phyloP scores from a whole-genome alignment of 2,329 filamentous ascomycete species.

The Biscogniauxia mediterranea region DNA sequence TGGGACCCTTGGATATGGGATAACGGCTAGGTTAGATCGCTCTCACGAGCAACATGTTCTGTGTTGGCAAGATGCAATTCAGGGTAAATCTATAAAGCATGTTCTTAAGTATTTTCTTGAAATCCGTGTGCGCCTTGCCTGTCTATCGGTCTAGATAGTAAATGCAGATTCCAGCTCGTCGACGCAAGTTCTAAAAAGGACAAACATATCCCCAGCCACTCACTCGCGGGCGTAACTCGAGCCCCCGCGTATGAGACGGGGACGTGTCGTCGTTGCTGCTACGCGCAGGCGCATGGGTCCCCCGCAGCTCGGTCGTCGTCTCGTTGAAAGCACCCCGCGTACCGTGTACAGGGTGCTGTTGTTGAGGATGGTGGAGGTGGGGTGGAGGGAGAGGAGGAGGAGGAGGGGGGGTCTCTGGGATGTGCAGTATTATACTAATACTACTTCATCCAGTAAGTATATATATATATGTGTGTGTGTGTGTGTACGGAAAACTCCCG shows the following conservation, averaged over 20 bases:
- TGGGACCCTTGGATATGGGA: slow-evolving; percentile 53
- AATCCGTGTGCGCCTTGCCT: neutral
- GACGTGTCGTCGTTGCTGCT: no score
- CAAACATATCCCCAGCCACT: no score
- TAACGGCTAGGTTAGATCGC: neutral
- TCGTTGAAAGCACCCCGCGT: slow-evolving; percentile 61
- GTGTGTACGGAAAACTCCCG: no score
- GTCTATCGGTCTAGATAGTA: neutral
- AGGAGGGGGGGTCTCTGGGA: neutral
- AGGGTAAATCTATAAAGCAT: neutral
- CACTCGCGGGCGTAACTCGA: no score
- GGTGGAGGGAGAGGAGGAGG: neutral
- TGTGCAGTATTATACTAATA: no score
- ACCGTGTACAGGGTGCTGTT: slow-evolving; percentile 40
- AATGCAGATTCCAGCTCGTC: neutral
- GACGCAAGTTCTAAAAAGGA: no score
- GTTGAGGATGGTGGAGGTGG: slow-evolving; percentile 8
- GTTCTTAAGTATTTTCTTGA: neutral
- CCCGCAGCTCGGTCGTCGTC: slow-evolving; percentile 45
- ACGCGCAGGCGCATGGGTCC: no score
- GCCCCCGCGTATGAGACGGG: no score
- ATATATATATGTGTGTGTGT: no score
- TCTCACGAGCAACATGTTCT: neutral
- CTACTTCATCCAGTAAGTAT: no score
- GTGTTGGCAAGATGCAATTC: neutral